A percentile compares a stretch with the other conserved stretches of the same genome.
phyloP scores from a whole-genome alignment of 2,329 filamentous ascomycete species.

The Phialocephala sp. region DNA sequence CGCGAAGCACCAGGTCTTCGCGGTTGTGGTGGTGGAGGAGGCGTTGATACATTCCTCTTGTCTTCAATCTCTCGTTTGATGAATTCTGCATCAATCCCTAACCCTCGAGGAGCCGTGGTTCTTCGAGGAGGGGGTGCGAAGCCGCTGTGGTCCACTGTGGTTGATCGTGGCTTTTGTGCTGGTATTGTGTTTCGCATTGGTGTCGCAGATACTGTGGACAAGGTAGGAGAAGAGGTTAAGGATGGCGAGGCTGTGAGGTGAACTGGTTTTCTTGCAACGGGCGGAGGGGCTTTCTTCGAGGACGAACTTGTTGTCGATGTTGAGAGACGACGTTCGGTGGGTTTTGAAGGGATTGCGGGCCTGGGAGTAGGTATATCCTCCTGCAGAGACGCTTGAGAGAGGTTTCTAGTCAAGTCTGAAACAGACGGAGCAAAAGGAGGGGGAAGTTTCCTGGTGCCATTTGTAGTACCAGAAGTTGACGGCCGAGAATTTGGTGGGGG shows the following conservation, averaged over 20 bases:
- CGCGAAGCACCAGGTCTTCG: conserved; percentile 26
- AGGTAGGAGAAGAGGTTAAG: conserved; percentile 28
- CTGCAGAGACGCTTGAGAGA: conserved; percentile 30
- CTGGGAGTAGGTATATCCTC: conserved; percentile 17
- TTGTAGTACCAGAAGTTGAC: conserved; percentile 20
- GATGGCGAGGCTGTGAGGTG: conserved; percentile 39
- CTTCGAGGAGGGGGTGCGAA: conserved; percentile 37
- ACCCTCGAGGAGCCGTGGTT: conserved; percentile 25
- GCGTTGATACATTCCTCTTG: conserved; percentile 22
- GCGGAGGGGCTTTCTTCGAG: conserved; percentile 41
- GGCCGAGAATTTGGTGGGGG: conserved; percentile 27
- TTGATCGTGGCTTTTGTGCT: conserved; percentile 25
- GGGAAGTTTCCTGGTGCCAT: conserved; percentile 38
- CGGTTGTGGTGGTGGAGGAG: conserved; percentile 37
- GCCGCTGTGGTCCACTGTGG: conserved; percentile 25
- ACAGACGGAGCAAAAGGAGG: conserved; percentile 35
- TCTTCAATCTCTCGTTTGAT: conserved; percentile 21
- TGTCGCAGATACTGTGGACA: conserved; percentile 29
- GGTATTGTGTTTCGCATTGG: conserved; percentile 19
- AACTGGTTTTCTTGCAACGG: conserved; percentile 42
- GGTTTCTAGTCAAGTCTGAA: conserved; percentile 24
- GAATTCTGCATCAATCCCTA: conserved; percentile 15
- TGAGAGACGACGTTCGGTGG: conserved; percentile 35
- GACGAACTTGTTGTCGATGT: conserved; percentile 37
- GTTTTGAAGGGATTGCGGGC: conserved; percentile 25